Base-by-base conservation (phyloP, 2,329 filamentous ascomycete species). In the Penicillium sp. region DNA sequence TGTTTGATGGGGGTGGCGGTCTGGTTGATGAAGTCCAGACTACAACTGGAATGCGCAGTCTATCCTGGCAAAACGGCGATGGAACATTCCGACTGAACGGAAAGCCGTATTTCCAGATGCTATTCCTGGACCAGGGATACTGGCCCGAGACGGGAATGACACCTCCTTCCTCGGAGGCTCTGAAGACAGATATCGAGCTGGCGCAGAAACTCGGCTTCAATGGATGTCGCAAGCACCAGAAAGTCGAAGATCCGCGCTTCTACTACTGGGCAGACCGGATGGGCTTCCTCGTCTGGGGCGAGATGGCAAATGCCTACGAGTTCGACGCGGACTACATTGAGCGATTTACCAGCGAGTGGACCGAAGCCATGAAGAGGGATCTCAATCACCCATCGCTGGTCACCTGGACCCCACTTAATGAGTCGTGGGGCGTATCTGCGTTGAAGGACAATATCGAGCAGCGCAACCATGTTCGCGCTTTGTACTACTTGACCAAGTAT, bases 71-170 rank as follows among this genome's bases (percentile, higher is more conserved):
- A 19, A 77, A 71, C 9, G 83, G 82, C 2, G 82, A 87, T 60
- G 79, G 82, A 0, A 82, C 83, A 0, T 85, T 88, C 76, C 77
- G 82, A 7, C 74, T 90, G 23, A 91, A 90, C 59, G 86, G 85
- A 19, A 80, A 88, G 55, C 88, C 88, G 29, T 75, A 85, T 37
- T 90, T 90, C 70, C 80, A 84, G 37, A 86, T 89, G 48, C 85
- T 87, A 3, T 86, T 87, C 0, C 77, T 90, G 0, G 88, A 91
- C 57, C 88, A 90, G 64, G 88, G 88, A 0, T 89, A 81, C 68
- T 90, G 87, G 87, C 87, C 86, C 0, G 86, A 89, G 62, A 88
- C 88, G 0, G 78, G 89, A 1, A 81, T 90, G 64, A 82, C 82
- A 0, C 83, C 88, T 0, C 88, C 88, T 0, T 89, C 81, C 2